These are phyloP conservation scores for Lentinus tigrinus DNA, from an alignment of 768 basidiomycete species.

Conservation along the genomic window DNA sequence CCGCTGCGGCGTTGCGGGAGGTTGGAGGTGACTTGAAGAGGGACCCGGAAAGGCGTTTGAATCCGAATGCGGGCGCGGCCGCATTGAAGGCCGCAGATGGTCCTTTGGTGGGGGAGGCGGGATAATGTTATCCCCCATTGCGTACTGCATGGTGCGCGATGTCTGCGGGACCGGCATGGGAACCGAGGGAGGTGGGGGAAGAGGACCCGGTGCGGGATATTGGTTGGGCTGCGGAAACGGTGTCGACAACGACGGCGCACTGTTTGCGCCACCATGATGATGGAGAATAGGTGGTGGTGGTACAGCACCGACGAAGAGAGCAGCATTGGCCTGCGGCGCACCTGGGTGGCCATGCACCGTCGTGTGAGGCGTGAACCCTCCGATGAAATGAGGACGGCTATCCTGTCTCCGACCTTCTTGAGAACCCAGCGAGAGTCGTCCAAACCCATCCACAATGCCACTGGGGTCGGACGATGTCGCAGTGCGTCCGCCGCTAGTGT, in stretches of 20 bases:
- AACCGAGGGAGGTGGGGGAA: constrained; percentile 25
- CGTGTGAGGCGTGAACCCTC: constrained; percentile 40
- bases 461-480: neutral
- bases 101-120: constrained; percentile 12
- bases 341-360: neutral
- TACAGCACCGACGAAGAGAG: constrained; percentile 3
- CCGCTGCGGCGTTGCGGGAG: constrained; percentile 9
- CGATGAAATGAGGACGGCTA: constrained; percentile 27
- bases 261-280: neutral
- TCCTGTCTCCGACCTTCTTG: neutral
- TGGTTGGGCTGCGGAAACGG: neutral
- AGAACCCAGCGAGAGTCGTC: neutral
- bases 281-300: neutral
- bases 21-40: neutral
- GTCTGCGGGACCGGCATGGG: constrained; percentile 35
- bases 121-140: constrained; percentile 18
- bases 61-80: constrained; percentile 36
- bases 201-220: constrained; percentile 12
- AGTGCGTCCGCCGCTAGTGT: neutral
- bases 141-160: constrained; percentile 39
- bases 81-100: constrained; percentile 19
- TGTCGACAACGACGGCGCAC: neutral
- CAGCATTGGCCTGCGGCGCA: no score
- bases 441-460: constrained; percentile 1
- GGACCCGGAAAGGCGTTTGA: constrained; percentile 11